Conservation (phyloP, 1,139 yeast genomes). For the Pichia sp. region DNA sequence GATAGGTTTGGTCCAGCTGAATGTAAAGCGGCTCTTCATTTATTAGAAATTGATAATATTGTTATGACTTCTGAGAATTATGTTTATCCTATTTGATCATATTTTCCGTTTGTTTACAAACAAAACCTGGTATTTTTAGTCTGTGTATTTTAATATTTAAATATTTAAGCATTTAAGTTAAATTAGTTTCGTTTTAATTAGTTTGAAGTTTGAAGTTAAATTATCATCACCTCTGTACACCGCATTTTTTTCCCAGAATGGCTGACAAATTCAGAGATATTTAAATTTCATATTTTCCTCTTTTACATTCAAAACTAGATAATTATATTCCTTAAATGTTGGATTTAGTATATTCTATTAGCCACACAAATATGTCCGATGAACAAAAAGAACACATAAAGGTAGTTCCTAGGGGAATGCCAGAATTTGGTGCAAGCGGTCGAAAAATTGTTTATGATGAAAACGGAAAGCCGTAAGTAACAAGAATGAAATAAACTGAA, state of each 20-base stretch:
- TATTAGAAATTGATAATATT: slow-evolving; percentile 50
- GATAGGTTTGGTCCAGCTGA: slow-evolving; percentile 51
- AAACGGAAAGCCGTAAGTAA: slow-evolving; percentile 82
- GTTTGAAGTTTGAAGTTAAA: no score
- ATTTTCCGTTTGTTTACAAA: no score
- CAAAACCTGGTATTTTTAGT: slow-evolving; percentile 5
- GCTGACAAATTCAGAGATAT: no score
- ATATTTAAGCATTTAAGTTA: background rate
- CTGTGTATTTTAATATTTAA: slow-evolving; percentile 4
- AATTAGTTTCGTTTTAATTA: background rate
- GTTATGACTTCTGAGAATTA: slow-evolving; percentile 57
- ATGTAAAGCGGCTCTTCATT: slow-evolving; percentile 45
- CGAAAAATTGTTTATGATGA: slow-evolving; percentile 71
- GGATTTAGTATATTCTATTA: no score
- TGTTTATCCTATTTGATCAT: slow-evolving; percentile 47
- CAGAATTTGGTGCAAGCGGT: slow-evolving; percentile 53
- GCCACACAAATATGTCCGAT: slow-evolving; percentile 1
- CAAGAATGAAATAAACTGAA: background rate
- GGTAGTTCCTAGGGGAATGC: slow-evolving; percentile 25
- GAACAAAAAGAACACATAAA: background rate
- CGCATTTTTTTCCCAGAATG: no score
- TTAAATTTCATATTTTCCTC: no score
- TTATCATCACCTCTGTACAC: no score
- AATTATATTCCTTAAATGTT: no score
- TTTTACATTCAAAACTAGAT: no score